A percentile compares a stretch with the other conserved stretches of the same genome.
Conservation (phyloP, 78 protist genomes). For the Pelomyxa schiedti region DNA sequence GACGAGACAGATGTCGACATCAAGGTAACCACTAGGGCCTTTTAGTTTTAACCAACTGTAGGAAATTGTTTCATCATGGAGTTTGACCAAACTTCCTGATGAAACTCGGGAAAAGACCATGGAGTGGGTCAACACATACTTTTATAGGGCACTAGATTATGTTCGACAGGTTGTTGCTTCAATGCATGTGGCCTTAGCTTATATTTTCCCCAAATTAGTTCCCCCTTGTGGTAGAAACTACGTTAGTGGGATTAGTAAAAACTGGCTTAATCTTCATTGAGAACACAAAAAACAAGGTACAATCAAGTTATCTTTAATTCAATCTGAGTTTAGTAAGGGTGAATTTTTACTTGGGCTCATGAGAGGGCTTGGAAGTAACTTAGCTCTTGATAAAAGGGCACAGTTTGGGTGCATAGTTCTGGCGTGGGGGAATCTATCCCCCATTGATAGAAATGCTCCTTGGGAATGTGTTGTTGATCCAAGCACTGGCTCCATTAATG, state of each 20-base stretch:
- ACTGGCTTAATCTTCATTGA: constrained; percentile 39
- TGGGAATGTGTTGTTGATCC: no score
- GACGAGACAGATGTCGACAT: constrained; percentile 62
- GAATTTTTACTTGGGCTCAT: constrained; percentile 31
- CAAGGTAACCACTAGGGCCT: no score
- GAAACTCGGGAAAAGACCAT: neutral
- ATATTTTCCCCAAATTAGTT: no score
- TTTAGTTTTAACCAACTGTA: no score
- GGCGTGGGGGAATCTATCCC: no score
- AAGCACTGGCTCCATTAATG: no score
- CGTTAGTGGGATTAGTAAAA: constrained; percentile 25
- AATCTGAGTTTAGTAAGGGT: neutral
- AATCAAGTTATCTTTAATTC: no score
- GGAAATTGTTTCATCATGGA: no score
- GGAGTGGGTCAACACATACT: neutral
- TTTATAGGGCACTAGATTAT: neutral
- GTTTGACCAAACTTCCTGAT: no score
- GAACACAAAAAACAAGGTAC: constrained; percentile 1
- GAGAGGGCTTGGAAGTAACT: constrained; percentile 41
- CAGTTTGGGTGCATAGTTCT: neutral
- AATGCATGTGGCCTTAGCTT: no score
- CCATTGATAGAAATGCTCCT: no score
- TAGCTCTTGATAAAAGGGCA: neutral
- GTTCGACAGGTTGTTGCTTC: no score
- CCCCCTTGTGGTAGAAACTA: neutral